These are phyloP conservation scores for Phialemoniopsis sp. DNA, from an alignment of 2,329 filamentous ascomycete genomes.

Conservation along the genomic window DNA sequence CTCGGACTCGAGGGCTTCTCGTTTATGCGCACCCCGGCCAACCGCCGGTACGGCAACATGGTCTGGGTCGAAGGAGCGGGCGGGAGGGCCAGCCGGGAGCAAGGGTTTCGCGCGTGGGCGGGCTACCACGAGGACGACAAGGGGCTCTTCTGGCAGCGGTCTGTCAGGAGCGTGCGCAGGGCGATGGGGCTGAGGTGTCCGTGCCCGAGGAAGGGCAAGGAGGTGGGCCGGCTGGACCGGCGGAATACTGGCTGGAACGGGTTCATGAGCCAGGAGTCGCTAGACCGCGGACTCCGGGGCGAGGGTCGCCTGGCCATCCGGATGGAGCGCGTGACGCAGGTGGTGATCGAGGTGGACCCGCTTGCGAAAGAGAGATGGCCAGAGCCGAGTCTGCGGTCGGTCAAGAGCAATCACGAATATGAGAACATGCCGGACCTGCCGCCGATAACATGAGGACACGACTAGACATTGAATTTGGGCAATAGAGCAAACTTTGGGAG, in stretches of 20 bases:
- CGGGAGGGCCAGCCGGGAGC: not conserved
- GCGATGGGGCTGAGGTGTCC: too few relatives aligned
- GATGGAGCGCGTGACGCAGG: conserved; percentile 20
- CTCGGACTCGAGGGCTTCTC: conserved; percentile 27
- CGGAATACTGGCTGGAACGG: conserved; percentile 1
- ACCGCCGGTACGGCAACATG: conserved; percentile 17
- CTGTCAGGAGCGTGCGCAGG: not conserved
- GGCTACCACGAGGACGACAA: not conserved
- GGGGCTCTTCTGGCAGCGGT: not conserved
- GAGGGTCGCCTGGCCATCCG: conserved; percentile 15
- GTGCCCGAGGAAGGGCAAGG: too few relatives aligned
- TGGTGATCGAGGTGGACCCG: conserved; percentile 18
- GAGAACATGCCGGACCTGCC: too few relatives aligned
- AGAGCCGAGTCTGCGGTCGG: too few relatives aligned
- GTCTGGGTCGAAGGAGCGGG: conserved; percentile 16
- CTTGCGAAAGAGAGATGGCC: not conserved
- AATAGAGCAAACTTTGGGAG: too few relatives aligned
- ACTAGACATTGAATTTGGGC: too few relatives aligned
- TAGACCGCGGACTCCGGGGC: conserved; percentile 1
- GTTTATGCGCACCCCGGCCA: conserved; percentile 18
- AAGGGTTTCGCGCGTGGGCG: not conserved
- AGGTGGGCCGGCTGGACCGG: too few relatives aligned
- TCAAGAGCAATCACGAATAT: too few relatives aligned
- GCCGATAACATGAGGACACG: too few relatives aligned
- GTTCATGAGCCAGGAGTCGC: conserved; percentile 10